A percentile compares a stretch with the other conserved stretches of the same genome.
Conservation (phyloP, 1,139 yeast genomes). For the Zygoascus meyerae region DNA sequence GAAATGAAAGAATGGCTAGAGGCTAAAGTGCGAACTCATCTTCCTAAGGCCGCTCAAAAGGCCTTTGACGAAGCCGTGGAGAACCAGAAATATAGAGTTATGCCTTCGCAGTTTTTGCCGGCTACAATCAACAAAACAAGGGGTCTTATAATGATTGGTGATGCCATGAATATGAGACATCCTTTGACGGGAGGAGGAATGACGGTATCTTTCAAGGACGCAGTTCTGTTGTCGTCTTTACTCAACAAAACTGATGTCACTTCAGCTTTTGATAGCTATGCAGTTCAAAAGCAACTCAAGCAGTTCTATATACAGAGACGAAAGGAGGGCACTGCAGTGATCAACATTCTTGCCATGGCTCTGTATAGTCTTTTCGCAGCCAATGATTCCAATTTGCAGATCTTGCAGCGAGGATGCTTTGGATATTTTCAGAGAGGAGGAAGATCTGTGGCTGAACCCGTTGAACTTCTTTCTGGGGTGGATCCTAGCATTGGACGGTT, state of each 20-base stretch:
- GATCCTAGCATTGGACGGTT: slow-evolving; percentile 67
- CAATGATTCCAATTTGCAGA: slow-evolving; percentile 54
- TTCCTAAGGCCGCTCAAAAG: slow-evolving; percentile 62
- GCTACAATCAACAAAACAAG: slow-evolving; percentile 60
- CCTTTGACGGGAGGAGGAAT: slow-evolving; percentile 99
- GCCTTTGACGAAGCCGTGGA: slow-evolving; percentile 56
- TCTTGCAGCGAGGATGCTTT: slow-evolving; percentile 86
- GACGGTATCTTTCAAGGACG: slow-evolving; percentile 95
- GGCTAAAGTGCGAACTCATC: slow-evolving; percentile 54
- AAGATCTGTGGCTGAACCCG: slow-evolving; percentile 69
- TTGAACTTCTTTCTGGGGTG: slow-evolving; percentile 77
- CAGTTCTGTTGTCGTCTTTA: slow-evolving; percentile 56
- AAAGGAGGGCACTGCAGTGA: slow-evolving; percentile 72
- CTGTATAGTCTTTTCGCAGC: slow-evolving; percentile 89
- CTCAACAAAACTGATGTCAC: slow-evolving; percentile 48
- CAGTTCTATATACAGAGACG: slow-evolving; percentile 67
- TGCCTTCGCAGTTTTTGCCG: slow-evolving; percentile 92
- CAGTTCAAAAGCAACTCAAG: slow-evolving; percentile 49
- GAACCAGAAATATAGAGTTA: slow-evolving; percentile 56
- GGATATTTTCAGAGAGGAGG: slow-evolving; percentile 82
- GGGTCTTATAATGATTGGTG: slow-evolving; percentile 87
- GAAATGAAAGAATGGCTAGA: slow-evolving; percentile 58
- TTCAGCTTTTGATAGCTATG: slow-evolving; percentile 50
- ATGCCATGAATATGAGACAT: slow-evolving; percentile 94
- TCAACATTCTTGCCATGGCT: slow-evolving; percentile 87